Percentiles rank a stretch among this genome's conserved stretches.
Conservation (phyloP, 139 green algal species). For the Limnomonas spitsbergensis region DNA sequence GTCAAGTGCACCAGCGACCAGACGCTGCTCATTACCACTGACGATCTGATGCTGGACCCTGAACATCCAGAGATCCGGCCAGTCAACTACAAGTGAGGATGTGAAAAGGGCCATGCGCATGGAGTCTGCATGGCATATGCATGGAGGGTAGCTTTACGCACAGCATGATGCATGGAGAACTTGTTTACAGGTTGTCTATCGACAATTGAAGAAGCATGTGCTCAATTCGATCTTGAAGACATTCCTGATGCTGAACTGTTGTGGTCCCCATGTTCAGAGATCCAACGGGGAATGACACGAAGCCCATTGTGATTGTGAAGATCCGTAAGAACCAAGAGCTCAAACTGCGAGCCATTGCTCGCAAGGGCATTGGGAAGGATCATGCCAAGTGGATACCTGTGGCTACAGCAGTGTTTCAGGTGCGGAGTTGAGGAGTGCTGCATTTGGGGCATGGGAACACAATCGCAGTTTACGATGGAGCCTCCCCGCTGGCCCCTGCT, state of each 20-base stretch:
- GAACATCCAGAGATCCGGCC: slow-evolving; percentile 19
- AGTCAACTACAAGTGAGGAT: neutral
- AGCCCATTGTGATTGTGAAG: slow-evolving; percentile 86
- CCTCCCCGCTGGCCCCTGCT: no score
- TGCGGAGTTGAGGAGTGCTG: slow-evolving; percentile 1
- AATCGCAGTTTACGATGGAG: no score
- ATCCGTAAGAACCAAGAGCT: slow-evolving; percentile 83
- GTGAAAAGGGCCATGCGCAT: neutral
- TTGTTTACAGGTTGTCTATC: no score
- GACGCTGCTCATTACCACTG: slow-evolving; percentile 26
- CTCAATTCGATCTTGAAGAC: no score
- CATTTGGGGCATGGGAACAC: no score
- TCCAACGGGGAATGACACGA: slow-evolving; percentile 61
- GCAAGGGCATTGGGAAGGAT: slow-evolving; percentile 94
- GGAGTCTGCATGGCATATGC: slow-evolving; percentile 23
- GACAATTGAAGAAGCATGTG: slow-evolving; percentile 41
- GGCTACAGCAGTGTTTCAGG: slow-evolving; percentile 77
- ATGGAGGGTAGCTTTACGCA: no score
- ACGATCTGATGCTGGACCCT: slow-evolving; percentile 24
- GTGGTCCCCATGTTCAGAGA: no score
- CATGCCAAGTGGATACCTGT: slow-evolving; percentile 97
- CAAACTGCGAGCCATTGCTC: slow-evolving; percentile 75
- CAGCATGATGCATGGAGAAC: no score
- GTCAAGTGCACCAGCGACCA: slow-evolving; percentile 47
- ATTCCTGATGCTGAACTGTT: no score